Evolutionary conservation across 352 stramenopile species (phyloP), one percentile per base, ranked within the genome.

Genomic region (Phytophthora lateralis): DNA sequence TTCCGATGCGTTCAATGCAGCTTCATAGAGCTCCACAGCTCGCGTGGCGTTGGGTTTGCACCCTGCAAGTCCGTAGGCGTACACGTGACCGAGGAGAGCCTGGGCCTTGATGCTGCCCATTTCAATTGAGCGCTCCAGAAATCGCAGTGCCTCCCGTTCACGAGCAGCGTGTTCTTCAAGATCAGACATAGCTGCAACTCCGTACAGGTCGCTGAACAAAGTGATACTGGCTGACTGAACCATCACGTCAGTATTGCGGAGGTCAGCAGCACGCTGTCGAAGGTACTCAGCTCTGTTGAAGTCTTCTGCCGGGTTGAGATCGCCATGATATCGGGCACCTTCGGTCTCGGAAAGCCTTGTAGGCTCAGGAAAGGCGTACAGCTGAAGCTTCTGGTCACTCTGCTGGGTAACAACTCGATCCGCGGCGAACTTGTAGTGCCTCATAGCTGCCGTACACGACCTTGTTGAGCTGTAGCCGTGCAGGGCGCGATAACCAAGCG

Each of bases 401-500:
- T 82, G 51, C 21, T 66, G 29, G 0, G 60, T 50, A 3, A 85
- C 76, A 27, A 86, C 76, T 11, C 73, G 67, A 34, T 83, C 78
- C 0, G 88, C 89, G 0, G 81, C 88, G 11, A 71, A 69, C 48
- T 93, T 90, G 73, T 97, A 96, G 72, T 92, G 77, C 18, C 63
- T 55, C 21, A 96, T 47, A 4, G 89, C 73, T 7, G 55, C 35
- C 11, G 81, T 69, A 54, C 89, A 96, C 6, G 71, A 86, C 26
- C 65, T 72, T 1, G 71, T 60, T 1, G 82, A 69, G 1, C 72
- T 53, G 30, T 82, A 78, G 37, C 89, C 88, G 21, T 90, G 63
- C 1, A 84, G 39, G 15, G 86, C 72, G 0, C 80, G 73, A 32
- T 92, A 93, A 3, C 85, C 89, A 8, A 95, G 67, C n/a, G 80